Evolutionary conservation across 139 green algal genomes (phyloP), one percentile per base, ranked within the genome.

Genomic region (Haematococcus lacustris): DNA sequence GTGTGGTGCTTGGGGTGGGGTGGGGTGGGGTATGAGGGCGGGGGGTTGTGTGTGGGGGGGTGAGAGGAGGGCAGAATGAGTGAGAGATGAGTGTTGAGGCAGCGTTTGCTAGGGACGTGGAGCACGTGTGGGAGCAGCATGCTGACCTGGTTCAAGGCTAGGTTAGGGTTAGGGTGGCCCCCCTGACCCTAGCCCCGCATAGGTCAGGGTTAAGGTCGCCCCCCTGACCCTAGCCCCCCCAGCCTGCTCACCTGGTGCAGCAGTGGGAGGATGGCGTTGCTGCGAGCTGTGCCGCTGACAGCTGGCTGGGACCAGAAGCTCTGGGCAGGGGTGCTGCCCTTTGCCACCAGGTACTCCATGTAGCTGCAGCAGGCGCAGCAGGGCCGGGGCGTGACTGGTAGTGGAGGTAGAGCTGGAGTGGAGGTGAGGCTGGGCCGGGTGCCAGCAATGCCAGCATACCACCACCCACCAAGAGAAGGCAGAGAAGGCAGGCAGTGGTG

Each of bases 231-330:
- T n/a, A 57, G 47, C 13, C 47, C 47, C 13, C 47, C 13, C 47
- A 57, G 13, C 13, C 13, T 21, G 47, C 39, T 38, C 37, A 72
- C 67, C 47, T 72, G 67, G 4, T 38, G 25, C 1, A 78, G 74
- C 57, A 82, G 39, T 51, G 71, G 73, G 4, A 61, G 66, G 26
- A 82, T 64, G 5, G 67, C 71, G 60, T 70, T 78, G 47, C 67
- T 72, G 34, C 76, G 71, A 1, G 47, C 68, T 23, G 40, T 64
- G 53, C 53, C 71, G 50, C 66, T 70, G 7, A 81, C 47, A 17
- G 73, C 51, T 5, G 76, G 71, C 35, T 38, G 63, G 35, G 65
- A 51, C 65, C 74, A 77, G 65, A 76, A 80, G 53, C 76, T 70
- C 65, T 80, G 64, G 0, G 40, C 64, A 23, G 76, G 76, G 21